Base-by-base conservation (phyloP, 768 basidiomycete genomes). In the Steccherinum ochraceum region DNA sequence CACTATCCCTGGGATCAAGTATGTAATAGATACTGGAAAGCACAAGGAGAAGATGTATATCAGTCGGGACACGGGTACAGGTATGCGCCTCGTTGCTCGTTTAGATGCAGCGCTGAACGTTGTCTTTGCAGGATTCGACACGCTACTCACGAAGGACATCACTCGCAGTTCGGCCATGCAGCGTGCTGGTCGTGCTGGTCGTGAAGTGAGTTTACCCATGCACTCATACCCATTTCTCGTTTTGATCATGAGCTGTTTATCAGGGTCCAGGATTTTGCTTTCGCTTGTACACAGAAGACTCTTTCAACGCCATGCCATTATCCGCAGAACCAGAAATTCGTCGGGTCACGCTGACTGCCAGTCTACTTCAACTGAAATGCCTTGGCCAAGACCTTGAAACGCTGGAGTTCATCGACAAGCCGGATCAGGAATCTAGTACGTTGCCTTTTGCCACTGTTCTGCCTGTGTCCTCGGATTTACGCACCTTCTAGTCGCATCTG, bases 1-100 rank as follows among this genome's bases (percentile, higher is more conserved):
- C 64, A 98, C 96, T 12, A 96, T 99, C 62, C 93, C 94, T 2
- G 93, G 93, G 0, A 84, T 99, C 51, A 86, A 81, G 60, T 98
- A 90, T 66, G 94, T 99, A 5, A 89, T 99, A 35, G 96, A 99
- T 68, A 88, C 92, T 0, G 96, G 96, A 1, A 87, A 93, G 65
- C 90, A 87, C 62, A 99, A 98, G 67, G 94, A 97, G 70, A 96
- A 95, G 68, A 77, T 86, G 53, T 93, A 86, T 63, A 66, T 95
- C 19, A 80, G 84, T 11, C 74, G 77, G 61, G 71, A 76, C 53
- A 77, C 75, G 0, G 89, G 90, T 4, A 82, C 86, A 62, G 86
- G 86, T 83, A 52, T 54, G 63, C 45, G 11, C 39, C 10, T 12
- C 23, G 12, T 40, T n/a, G n/a, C n/a, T n/a, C n/a, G n/a, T n/a